Evolutionary conservation across 768 basidiomycete species (phyloP), one percentile per base, ranked within the genome.

Genomic region (Suillus lakei): DNA sequence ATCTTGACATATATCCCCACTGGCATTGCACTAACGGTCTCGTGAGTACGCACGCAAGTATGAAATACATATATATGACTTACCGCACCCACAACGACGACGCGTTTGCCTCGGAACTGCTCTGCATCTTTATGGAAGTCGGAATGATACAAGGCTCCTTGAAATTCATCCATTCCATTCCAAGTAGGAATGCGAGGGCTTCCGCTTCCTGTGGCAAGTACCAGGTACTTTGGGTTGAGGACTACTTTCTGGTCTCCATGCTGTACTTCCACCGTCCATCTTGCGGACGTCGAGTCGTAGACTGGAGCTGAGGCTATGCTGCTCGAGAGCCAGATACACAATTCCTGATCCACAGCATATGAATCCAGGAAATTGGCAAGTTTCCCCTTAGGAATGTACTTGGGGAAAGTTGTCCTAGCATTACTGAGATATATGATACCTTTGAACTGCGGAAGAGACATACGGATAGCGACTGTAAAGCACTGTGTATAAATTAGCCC

Each of bases 351-450:
- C 16, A 83, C 78, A 0, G 83, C 86, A 69, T 88, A 89, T 3
- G 73, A 76, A 70, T 89, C 87, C 4, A 88, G 77, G 83, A 84
- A 89, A 66, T 85, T 84, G 3, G 83, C 88, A 32, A 89, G 77
- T 82, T 85, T 43, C n/a, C 56, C 30, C n/a, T 59, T 56, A 30
- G 56, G 34, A 58, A 30, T 41, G 30, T 9, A 23, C 6, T n/a
- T 36, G 8, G 34, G 55, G 38, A 34, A 26, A 55, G 9, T 53
- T 18, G 51, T n/a, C 5, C 53, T 54, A n/a, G 21, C 16, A 32
- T 54, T n/a, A 34, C 53, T 41, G 6, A 41, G 53, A 41, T 36
- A 32, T 56, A 15, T 38, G 39, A 30, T n/a, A 15, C 39, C 61
- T 21, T 56, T 79, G 79, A 75, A 85, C 86, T 12, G 74, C 73